phyloP scores from a whole-genome alignment of 2,329 filamentous ascomycete species.

The Elsinoe necatrix region DNA sequence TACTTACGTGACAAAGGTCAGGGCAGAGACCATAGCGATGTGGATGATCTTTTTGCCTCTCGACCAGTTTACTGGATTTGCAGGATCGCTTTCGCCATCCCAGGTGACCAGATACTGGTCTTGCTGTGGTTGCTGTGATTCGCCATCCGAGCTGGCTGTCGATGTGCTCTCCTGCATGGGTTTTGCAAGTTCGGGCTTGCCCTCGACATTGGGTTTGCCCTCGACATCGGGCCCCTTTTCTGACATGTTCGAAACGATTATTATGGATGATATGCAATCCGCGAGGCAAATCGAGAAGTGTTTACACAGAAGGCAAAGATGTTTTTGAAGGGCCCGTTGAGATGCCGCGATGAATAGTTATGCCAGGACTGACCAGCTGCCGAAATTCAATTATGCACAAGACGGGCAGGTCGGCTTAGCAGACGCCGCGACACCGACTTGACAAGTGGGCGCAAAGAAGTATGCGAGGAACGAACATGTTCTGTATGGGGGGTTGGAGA shows the following conservation, averaged over 20 bases:
- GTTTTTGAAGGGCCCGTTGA: not conserved
- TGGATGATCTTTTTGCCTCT: constrained; percentile 38
- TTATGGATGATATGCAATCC: not conserved
- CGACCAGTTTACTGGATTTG: constrained; percentile 55
- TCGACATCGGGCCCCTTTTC: constrained; percentile 4
- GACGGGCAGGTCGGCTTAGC: not conserved
- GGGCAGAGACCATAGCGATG: constrained; percentile 40
- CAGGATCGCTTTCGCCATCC: constrained; percentile 46
- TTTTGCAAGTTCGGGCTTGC: not conserved
- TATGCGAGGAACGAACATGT: not conserved
- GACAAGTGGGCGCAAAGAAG: not conserved
- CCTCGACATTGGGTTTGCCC: constrained; percentile 2
- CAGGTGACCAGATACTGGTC: constrained; percentile 46
- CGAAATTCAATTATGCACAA: not conserved
- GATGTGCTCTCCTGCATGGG: constrained; percentile 8
- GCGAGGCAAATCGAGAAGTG: not conserved
- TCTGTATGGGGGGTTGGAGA: not conserved
- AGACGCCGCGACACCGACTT: not conserved
- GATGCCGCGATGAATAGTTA: not conserved
- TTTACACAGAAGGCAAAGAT: not conserved
- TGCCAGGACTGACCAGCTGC: not conserved
- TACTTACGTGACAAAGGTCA: constrained; percentile 36
- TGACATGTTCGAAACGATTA: not conserved
- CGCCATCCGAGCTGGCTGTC: not conserved
- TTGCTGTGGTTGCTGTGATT: not conserved